Conservation (phyloP, 805 yeast species). For the Kodamaea hsintzibuensis region DNA sequence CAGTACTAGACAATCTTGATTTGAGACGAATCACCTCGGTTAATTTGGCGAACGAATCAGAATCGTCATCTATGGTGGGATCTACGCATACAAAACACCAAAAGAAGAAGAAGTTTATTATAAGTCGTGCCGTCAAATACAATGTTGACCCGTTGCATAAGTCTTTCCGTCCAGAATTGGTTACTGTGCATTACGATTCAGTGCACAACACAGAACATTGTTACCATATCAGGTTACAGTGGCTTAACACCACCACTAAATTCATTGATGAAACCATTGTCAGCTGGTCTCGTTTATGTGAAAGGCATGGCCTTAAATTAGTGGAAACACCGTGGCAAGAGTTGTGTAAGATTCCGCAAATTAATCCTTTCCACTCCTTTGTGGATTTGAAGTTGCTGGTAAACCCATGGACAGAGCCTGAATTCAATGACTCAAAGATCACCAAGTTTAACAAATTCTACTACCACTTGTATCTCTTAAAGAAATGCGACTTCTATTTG, state of each 20-base stretch:
- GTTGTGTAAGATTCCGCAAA: conserved; percentile 68
- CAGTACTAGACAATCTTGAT: conserved; percentile 20
- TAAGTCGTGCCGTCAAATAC: conserved; percentile 65
- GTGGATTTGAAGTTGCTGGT: conserved; percentile 65
- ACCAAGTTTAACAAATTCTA: conserved; percentile 58
- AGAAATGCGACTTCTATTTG: conserved; percentile 68
- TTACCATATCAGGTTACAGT: conserved; percentile 85
- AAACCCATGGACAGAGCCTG: conserved; percentile 69
- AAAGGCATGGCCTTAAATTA: conserved; percentile 70
- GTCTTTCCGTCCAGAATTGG: conserved; percentile 75
- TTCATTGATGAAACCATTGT: conserved; percentile 76
- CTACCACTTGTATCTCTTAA: conserved; percentile 76
- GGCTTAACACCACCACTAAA: conserved; percentile 90
- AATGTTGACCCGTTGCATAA: conserved; percentile 74
- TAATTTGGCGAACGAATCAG: conserved; percentile 12
- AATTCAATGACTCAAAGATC: conserved; percentile 44
- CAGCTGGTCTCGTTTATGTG: conserved; percentile 80
- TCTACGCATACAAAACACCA: conserved; percentile 22
- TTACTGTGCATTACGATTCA: conserved; percentile 84
- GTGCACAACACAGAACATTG: conserved; percentile 95
- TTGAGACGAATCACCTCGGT: conserved; percentile 21
- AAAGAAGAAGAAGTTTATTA: conserved; percentile 45
- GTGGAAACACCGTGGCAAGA: conserved; percentile 95
- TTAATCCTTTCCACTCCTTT: conserved; percentile 87
- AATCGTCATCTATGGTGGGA: conserved; percentile 26